Conservation (phyloP, 2,329 filamentous ascomycete species). For the Graphiopsis chlorocephala region DNA sequence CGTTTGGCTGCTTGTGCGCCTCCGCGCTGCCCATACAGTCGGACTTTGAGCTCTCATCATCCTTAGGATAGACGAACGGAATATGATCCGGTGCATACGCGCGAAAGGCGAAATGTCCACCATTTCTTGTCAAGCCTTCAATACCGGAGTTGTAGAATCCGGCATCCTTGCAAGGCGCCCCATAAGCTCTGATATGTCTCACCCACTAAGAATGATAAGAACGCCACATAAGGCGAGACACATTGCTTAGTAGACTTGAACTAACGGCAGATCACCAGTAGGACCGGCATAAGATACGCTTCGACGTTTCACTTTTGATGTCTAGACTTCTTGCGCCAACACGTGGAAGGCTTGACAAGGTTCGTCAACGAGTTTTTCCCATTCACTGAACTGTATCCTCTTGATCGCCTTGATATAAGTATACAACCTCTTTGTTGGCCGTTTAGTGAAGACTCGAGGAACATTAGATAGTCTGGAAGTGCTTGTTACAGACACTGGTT, state of each 20-base stretch:
- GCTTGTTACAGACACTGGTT: too few species aligned
- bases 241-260: background rate
- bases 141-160: background rate
- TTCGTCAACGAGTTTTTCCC: background rate
- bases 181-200: background rate
- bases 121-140: background rate
- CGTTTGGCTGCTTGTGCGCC: background rate
- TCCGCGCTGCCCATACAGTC: background rate
- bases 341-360: background rate
- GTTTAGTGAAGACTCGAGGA: too few species aligned
- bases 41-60: background rate
- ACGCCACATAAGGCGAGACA: slow-evolving; percentile 13
- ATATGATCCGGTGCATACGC: background rate
- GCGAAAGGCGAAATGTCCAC: background rate
- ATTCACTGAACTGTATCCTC: background rate
- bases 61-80: background rate
- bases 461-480: too few species aligned
- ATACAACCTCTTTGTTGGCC: background rate
- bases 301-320: background rate
- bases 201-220: background rate
- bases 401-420: background rate
- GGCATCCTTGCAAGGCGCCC: background rate
- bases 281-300: background rate
- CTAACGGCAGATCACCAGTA: slow-evolving; percentile 9
- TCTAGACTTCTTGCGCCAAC: background rate